Evolutionary conservation across 257 asterid genomes (phyloP).

Genomic region (Gentiana macrophylla): DNA sequence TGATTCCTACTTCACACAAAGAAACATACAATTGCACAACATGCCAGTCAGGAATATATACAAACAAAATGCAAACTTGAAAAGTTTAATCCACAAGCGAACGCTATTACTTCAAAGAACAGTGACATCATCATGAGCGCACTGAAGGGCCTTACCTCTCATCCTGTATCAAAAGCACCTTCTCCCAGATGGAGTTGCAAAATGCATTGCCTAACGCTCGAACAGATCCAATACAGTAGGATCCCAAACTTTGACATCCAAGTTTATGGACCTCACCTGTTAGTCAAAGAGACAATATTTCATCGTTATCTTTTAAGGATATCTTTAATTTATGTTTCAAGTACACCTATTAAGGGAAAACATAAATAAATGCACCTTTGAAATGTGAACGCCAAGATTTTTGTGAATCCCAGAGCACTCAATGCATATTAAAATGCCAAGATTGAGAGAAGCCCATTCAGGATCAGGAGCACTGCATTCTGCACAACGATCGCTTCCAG

Average conservation of each 20-base stretch:
- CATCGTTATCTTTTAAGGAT: conserved; percentile 1
- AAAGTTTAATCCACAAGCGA: too few species aligned
- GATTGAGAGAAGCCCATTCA: conserved; percentile 98
- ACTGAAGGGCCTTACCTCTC: conserved; percentile 42
- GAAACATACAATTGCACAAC: background rate
- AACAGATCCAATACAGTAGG: conserved; percentile 72
- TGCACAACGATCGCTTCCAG: conserved; percentile 83
- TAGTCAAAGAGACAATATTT: conserved; percentile 17
- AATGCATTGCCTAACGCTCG: conserved; percentile 70
- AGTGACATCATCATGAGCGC: background rate
- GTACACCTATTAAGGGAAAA: background rate
- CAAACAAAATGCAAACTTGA: too few species aligned
- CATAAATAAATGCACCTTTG: conserved; percentile 48
- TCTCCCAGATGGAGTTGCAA: conserved; percentile 95
- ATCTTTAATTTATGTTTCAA: background rate
- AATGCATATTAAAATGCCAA: conserved; percentile 85
- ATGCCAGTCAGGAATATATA: too few species aligned
- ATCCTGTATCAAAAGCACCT: conserved; percentile 47
- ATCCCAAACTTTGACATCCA: conserved; percentile 96
- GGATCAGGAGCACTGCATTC: conserved; percentile 84
- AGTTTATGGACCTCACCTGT: conserved; percentile 86
- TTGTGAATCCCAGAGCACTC: conserved; percentile 99
- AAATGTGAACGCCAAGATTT: conserved; percentile 96
- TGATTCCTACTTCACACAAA: background rate
- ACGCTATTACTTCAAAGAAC: background rate